Evolutionary conservation across 192 early-diverging fungal genomes (phyloP).

Genomic region (Radiomyces spectabilis): DNA sequence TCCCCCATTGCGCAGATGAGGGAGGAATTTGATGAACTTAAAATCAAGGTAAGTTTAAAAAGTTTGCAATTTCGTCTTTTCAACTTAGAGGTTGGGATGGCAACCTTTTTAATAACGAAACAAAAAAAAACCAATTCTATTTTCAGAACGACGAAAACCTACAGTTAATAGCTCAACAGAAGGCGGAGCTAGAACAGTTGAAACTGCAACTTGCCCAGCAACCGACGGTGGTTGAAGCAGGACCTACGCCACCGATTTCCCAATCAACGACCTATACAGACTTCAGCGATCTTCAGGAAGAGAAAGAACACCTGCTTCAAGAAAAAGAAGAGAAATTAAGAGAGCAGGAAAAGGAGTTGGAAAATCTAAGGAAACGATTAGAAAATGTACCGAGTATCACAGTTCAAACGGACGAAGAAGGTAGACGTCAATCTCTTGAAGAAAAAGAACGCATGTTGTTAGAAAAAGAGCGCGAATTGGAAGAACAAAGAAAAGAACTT

Average conservation of each 20-base stretch:
- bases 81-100: too few species aligned
- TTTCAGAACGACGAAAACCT: constrained; percentile 18
- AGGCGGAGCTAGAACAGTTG: constrained; percentile 22
- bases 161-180: constrained; percentile 23
- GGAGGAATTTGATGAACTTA: constrained; percentile 23
- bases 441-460: constrained; percentile 7
- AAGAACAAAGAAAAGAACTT: constrained; percentile 7
- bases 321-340: constrained; percentile 10
- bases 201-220: constrained; percentile 11
- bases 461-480: constrained; percentile 1
- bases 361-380: constrained; percentile 1
- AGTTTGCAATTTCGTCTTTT: not conserved
- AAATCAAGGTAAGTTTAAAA: constrained; percentile 17
- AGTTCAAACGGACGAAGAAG: constrained; percentile 5
- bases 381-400: not conserved
- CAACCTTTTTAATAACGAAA: not conserved
- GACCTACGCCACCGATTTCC: not conserved
- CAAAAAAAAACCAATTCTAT: not conserved
- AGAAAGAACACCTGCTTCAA: not conserved
- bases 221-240: too few species aligned
- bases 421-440: not conserved
- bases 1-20: constrained; percentile 25
- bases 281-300: not conserved
- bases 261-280: constrained; percentile 1
- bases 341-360: constrained; percentile 6